Percentiles rank a stretch among this genome's conserved stretches.
phyloP scores from a whole-genome alignment of 148 eudicot genomes.

The Bassia scoparia region DNA sequence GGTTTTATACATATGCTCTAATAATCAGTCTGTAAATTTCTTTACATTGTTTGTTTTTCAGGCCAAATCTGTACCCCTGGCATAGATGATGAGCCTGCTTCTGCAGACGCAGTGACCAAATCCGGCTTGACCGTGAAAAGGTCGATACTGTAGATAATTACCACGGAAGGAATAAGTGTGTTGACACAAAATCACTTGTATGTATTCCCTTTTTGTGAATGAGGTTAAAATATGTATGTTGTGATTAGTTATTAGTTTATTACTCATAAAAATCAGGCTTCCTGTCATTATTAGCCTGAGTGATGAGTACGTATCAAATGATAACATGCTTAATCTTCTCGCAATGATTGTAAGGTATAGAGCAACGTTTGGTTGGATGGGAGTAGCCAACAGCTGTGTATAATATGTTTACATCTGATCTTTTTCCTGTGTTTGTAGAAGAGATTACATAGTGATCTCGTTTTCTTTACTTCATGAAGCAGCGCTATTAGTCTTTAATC shows the following conservation, averaged over 20 bases:
- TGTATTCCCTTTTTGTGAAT: background rate
- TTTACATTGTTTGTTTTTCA: constrained; percentile 35
- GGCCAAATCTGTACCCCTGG: constrained; percentile 70
- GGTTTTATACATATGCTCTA: no score
- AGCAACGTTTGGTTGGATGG: background rate
- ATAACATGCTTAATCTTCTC: background rate
- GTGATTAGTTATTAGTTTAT: no score
- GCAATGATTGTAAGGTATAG: background rate
- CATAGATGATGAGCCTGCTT: constrained; percentile 45
- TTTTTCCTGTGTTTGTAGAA: no score
- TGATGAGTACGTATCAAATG: background rate
- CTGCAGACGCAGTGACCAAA: constrained; percentile 30
- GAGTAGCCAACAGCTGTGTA: no score
- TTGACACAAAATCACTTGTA: background rate
- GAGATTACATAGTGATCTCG: no score
- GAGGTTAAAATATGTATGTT: background rate
- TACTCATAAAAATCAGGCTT: background rate
- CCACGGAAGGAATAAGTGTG: background rate
- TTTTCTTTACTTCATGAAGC: no score
- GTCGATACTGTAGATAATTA: no score
- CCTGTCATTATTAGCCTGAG: background rate
- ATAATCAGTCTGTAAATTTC: no score
- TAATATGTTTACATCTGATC: no score
- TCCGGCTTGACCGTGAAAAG: constrained; percentile 40
- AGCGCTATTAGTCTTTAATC: no score